Evolutionary conservation across 768 basidiomycete species (phyloP), one percentile per base, ranked within the genome.

Genomic region (Tricholoma furcatifolium): DNA sequence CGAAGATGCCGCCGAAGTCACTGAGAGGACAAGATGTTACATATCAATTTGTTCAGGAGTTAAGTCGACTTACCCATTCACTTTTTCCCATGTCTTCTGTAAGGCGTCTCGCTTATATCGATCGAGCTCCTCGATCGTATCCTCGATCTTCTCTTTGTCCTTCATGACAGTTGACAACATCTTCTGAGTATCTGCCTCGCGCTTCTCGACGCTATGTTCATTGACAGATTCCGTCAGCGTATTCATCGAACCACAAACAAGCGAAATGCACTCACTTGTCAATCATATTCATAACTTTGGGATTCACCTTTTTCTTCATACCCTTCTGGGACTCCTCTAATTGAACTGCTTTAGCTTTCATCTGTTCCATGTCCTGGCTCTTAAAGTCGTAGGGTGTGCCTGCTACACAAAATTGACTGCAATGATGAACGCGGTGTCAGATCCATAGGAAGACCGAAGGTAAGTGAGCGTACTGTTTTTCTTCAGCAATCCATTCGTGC

Each of bases 1-100:
- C 93, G 65, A 99, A 98, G 67, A 99, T 98, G 9, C 81, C 84
- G 7, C 97, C 97, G 65, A 99, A 99, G 69, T 98, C 95, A 35
- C 94, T 96, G 63, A 8, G 31, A 42, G n/a, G 20, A 15, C 4
- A 54, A 24, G 59, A 27, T 21, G n/a, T 47, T 14, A 36, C 9
- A 23, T 36, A 17, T 42, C 47, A 27, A 48, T 18, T 15, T 32
- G 15, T 18, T 20, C 49, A 38, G 41, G 30, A 8, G 39, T 34
- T 21, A 12, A 38, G 10, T n/a, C 14, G 1, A 73, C 88, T 61
- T 64, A 96, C 94, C 78, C 81, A 65, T 91, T 88, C 61, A 99
- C 97, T 65, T 96, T 96, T 62, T 88, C 84, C 96, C 97, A 99
- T 0, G 95, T 98, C 72, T 88, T 95, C 67, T 85, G 83, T 47